Conservation (phyloP, 768 basidiomycete species). For the Hypsizygus marmoreus region DNA sequence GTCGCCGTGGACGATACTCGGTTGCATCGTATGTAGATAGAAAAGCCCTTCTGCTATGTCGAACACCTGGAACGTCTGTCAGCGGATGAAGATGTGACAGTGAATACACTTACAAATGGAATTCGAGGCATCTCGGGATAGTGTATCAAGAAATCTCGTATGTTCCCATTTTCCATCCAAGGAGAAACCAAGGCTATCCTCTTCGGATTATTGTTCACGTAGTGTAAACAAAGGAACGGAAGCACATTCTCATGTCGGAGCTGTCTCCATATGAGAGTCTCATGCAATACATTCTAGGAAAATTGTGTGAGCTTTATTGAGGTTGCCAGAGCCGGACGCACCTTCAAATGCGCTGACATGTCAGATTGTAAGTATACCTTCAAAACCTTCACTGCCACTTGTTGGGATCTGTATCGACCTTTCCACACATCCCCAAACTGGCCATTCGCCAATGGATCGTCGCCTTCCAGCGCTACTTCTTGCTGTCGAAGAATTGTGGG, state of each 20-base stretch:
- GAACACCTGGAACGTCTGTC: conserved; percentile 3
- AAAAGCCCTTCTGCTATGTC: conserved; percentile 16
- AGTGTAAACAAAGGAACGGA: conserved; percentile 15
- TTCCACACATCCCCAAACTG: conserved; percentile 32
- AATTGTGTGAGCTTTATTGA: neutral
- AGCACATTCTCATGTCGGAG: conserved; percentile 15
- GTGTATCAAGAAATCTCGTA: conserved; percentile 5
- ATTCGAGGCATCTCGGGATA: conserved; percentile 7
- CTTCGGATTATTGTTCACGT: conserved; percentile 9
- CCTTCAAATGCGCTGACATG: conserved; percentile 25
- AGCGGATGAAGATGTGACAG: too few relatives aligned
- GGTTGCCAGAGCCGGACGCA: neutral
- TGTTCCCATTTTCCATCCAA: conserved; percentile 16
- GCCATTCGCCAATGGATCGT: conserved; percentile 22
- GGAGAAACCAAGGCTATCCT: conserved; percentile 18
- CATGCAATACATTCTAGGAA: conserved; percentile 14
- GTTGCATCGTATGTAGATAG: conserved; percentile 14
- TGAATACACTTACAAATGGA: conserved; percentile 12
- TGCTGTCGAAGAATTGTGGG: conserved; percentile 23
- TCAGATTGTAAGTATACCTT: conserved; percentile 16
- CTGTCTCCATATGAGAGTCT: conserved; percentile 16
- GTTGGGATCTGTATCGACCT: conserved; percentile 24
- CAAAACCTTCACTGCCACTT: conserved; percentile 33
- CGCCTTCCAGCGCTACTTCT: conserved; percentile 11
- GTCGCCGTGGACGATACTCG: conserved; percentile 19